Conservation (phyloP, 768 basidiomycete species). For the Macrolepiota dolichaula region DNA sequence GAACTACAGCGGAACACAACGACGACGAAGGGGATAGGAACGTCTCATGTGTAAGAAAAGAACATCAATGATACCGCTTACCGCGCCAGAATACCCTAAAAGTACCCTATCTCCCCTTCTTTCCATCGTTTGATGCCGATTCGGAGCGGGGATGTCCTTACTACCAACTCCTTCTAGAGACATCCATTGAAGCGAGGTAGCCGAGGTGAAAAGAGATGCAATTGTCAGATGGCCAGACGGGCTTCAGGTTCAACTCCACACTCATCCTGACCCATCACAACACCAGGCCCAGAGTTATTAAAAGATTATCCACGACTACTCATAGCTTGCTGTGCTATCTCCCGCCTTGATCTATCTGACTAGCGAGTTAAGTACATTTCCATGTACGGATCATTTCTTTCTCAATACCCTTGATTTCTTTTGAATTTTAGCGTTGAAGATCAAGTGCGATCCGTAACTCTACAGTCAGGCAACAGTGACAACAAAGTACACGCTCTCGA, state of each 20-base stretch:
- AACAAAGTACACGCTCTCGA: neutral
- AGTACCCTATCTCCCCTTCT: neutral
- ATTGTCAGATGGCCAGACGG: neutral
- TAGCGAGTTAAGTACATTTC: neutral
- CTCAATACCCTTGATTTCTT: neutral
- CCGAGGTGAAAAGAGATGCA: conserved; percentile 4
- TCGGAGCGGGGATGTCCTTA: conserved; percentile 7
- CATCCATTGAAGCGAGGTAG: conserved; percentile 2
- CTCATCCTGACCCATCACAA: neutral
- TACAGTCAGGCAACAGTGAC: neutral
- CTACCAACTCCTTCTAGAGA: conserved; percentile 1
- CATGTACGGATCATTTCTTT: neutral
- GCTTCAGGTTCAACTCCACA: neutral
- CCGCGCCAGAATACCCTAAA: neutral
- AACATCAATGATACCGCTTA: conserved; percentile 6
- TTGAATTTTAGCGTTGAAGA: neutral
- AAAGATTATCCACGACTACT: neutral
- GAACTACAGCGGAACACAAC: neutral
- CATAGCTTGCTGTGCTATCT: neutral
- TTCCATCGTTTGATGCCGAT: neutral
- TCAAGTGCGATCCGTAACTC: neutral
- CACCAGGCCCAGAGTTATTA: neutral
- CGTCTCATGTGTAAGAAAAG: neutral
- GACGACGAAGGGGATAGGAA: neutral
- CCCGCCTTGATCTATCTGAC: neutral